These are phyloP conservation scores for Nakazawaea sp. DNA, from an alignment of 805 yeast genomes.

Conservation along the genomic window DNA sequence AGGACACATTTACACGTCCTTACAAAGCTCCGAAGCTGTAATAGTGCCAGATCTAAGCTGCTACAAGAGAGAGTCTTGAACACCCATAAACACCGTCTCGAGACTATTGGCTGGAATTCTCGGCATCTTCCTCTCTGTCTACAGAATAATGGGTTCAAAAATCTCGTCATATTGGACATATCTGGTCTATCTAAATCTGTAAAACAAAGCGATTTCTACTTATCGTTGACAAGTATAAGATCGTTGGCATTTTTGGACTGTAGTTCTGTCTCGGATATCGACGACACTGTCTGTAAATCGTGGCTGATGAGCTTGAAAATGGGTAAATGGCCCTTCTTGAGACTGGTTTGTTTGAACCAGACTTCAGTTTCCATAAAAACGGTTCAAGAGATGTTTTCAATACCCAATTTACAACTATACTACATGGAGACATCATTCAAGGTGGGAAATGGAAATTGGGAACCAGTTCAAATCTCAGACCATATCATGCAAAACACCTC, in stretches of 20 bases:
- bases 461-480: neutral
- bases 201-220: neutral
- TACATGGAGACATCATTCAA: constrained; percentile 13
- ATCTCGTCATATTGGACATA: constrained; percentile 16
- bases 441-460: constrained; percentile 2
- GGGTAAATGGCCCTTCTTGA: constrained; percentile 18
- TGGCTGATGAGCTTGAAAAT: constrained; percentile 20
- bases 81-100: constrained; percentile 24
- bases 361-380: constrained; percentile 1
- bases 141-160: constrained; percentile 4
- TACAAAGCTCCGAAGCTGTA: too few species aligned
- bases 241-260: constrained; percentile 9
- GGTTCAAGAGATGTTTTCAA: too few species aligned
- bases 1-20: too few species aligned
- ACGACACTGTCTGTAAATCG: constrained; percentile 15
- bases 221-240: constrained; percentile 8
- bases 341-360: constrained; percentile 8
- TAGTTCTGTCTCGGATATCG: constrained; percentile 8
- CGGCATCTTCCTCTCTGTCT: constrained; percentile 10
- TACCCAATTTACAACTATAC: constrained; percentile 7
- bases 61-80: constrained; percentile 10
- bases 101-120: constrained; percentile 23
- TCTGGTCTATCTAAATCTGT: constrained; percentile 1
- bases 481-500: constrained; percentile 1
- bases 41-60: neutral